Evolutionary conservation across 2,329 filamentous ascomycete species (phyloP), one percentile per base, ranked within the genome.

Genomic region (Hymenoscyphus scutula): DNA sequence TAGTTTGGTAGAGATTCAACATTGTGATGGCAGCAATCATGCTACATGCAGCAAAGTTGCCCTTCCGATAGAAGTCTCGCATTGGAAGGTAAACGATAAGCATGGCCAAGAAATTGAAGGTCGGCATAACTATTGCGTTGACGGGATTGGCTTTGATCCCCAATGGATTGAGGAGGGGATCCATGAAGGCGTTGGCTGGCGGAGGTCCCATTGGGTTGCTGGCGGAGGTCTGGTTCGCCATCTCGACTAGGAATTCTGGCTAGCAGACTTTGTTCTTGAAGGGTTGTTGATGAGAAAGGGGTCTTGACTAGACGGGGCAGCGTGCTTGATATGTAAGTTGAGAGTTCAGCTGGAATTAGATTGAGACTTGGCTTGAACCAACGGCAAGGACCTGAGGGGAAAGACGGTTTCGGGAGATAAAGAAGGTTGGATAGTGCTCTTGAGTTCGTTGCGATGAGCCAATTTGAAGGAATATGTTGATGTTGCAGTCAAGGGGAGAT

Each of bases 21-120:
- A 86, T 62, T 27, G 82, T 74, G 59, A 83, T 75, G 79, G 84
- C 88, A 58, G 78, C 70, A 56, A 87, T 80, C 38, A 89, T 77
- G 32, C 79, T 81, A 19, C 80, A 79, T 6, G 85, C 82, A 13
- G 85, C 80, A 58, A 88, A 76, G 72, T 90, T 90, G 62, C 79
- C 78, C 66, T 86, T 84, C 59, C 79, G 79, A 63, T 80, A 77
- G 72, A 90, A 87, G 77, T 86, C 84, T 60, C 81, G 71, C 60
- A 89, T 73, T 2, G 87, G 84, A 6, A 84, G 78, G 38, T 84
- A 76, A 69, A 81, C 80, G 58, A 87, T 75, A 25, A 85, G 65
- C 54, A 83, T 76, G 17, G 82, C 74, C 27, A 85, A 66, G 23
- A 80, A 73, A 17, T 82, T 78, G 27, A 86, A 73, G 15, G 78